phyloP scores from a whole-genome alignment of 208 protist genomes.

The Leishmania mexicana region DNA sequence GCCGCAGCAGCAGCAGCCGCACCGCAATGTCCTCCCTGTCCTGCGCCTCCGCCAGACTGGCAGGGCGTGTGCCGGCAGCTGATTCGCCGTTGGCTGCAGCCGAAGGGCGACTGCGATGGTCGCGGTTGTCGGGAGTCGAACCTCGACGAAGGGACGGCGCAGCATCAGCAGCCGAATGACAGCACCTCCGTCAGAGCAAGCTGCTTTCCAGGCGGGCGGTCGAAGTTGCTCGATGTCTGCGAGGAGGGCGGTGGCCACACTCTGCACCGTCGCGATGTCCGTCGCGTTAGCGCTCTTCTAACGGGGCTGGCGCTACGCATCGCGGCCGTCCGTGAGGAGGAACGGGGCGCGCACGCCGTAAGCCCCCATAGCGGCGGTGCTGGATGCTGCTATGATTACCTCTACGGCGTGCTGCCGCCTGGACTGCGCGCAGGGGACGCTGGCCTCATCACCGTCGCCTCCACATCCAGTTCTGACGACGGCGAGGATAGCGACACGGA shows the following conservation, averaged over 20 bases:
- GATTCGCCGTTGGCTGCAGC: conserved; percentile 6
- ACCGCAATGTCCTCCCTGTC: background rate
- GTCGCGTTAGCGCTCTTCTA: conserved; percentile 20
- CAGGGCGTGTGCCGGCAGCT: conserved; percentile 7
- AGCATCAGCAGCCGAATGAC: background rate
- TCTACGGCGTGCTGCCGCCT: conserved; percentile 23
- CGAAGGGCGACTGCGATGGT: background rate
- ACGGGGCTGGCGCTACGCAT: conserved; percentile 17
- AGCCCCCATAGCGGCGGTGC: background rate
- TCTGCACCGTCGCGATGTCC: conserved; percentile 34
- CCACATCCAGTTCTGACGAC: background rate
- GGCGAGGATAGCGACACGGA: background rate
- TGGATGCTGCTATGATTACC: conserved; percentile 9
- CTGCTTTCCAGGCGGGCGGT: background rate
- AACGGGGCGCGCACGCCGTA: background rate
- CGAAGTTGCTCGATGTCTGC: background rate
- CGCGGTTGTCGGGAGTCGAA: background rate
- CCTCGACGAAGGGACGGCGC: background rate
- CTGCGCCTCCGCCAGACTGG: conserved; percentile 2
- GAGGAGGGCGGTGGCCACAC: background rate
- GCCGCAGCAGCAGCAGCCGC: background rate
- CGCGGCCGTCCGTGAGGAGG: conserved; percentile 2
- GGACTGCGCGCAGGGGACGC: conserved; percentile 11
- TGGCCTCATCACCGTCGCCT: conserved; percentile 2
- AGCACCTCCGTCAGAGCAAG: background rate